Conservation (phyloP, 1,284 basidiomycete species). For the Microbotryum violaceum region DNA sequence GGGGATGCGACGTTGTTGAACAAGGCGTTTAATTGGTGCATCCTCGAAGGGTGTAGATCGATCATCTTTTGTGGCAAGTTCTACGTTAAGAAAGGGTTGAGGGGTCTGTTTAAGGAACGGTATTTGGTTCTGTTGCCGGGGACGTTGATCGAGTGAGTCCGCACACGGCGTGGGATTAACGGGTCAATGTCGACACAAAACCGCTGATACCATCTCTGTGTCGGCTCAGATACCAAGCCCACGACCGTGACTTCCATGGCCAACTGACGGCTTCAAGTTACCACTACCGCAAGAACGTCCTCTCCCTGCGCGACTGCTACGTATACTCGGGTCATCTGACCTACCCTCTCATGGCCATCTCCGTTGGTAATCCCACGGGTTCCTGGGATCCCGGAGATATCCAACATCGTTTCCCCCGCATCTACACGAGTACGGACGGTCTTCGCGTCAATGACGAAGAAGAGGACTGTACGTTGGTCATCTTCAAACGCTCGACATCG, state of each 20-base stretch:
- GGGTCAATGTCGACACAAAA: too few species aligned
- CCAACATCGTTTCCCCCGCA: slow-evolving; percentile 25
- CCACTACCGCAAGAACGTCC: slow-evolving; percentile 19
- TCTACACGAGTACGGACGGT: slow-evolving; percentile 29
- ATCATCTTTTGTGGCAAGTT: slow-evolving; percentile 24
- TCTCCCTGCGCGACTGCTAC: slow-evolving; percentile 30
- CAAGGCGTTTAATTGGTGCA: slow-evolving; percentile 30
- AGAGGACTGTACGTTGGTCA: slow-evolving; percentile 33
- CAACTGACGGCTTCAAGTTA: slow-evolving; percentile 24
- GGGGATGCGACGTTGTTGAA: slow-evolving; percentile 3
- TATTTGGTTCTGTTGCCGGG: slow-evolving; percentile 29
- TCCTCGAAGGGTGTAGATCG: slow-evolving; percentile 25
- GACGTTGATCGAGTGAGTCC: slow-evolving; percentile 23
- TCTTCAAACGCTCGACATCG: slow-evolving; percentile 15
- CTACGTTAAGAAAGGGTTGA: slow-evolving; percentile 29
- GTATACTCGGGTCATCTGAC: slow-evolving; percentile 30
- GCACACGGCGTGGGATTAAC: too few species aligned
- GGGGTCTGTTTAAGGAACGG: slow-evolving; percentile 26
- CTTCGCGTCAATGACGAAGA: slow-evolving; percentile 29
- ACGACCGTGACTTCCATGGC: slow-evolving; percentile 20
- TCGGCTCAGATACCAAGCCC: slow-evolving; percentile 14
- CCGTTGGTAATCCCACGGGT: neutral
- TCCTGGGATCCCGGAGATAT: slow-evolving; percentile 22
- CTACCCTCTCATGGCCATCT: slow-evolving; percentile 7
- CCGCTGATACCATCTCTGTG: too few species aligned